Conservation (phyloP, 257 asterid genomes). For the Solanum acaule region DNA sequence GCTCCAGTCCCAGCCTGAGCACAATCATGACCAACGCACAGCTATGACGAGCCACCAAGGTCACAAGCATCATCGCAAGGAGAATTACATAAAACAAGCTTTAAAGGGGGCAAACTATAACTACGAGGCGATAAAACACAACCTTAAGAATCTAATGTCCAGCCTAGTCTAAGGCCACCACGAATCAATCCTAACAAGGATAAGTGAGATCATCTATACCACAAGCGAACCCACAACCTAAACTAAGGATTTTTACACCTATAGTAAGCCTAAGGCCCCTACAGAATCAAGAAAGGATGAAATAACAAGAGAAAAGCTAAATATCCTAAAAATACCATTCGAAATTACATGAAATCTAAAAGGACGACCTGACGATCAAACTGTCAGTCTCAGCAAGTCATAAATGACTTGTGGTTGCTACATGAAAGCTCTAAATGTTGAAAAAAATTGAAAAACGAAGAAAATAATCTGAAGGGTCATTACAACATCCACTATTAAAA, state of each 20-base stretch:
- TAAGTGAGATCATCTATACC: background rate
- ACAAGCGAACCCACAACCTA: background rate
- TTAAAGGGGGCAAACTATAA: background rate
- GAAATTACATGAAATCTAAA: no score
- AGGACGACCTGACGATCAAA: no score
- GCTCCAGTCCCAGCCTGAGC: background rate
- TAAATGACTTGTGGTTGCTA: no score
- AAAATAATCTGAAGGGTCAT: no score
- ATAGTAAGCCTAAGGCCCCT: background rate
- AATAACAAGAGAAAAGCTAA: background rate
- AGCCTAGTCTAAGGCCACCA: background rate
- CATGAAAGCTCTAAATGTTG: no score
- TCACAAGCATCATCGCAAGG: background rate
- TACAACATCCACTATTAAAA: no score
- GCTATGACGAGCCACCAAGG: background rate
- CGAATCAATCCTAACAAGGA: background rate
- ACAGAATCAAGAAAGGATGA: background rate
- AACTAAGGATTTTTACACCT: no score
- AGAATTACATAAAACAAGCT: background rate
- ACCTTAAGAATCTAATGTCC: background rate
- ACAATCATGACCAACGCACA: background rate
- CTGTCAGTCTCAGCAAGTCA: no score
- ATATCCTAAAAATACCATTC: background rate
- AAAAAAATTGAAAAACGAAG: no score
- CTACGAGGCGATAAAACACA: background rate